phyloP scores from a whole-genome alignment of 306 rosid species.

The Elaeagnus macrophylla region DNA sequence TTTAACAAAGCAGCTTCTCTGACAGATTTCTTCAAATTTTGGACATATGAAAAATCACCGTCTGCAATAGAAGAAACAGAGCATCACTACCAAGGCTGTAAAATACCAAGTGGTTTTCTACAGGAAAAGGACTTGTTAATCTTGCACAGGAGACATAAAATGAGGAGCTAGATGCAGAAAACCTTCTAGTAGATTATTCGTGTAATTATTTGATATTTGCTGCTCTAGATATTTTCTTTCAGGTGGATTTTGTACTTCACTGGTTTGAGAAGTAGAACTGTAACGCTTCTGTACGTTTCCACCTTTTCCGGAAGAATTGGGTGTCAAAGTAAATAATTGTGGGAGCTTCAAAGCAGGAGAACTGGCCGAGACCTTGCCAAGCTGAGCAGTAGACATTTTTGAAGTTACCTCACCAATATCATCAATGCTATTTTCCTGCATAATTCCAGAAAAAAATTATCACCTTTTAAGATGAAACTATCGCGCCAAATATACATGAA shows the following conservation, averaged over 20 bases:
- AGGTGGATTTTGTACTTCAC: conserved; percentile 49
- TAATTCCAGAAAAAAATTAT: conserved; percentile 6
- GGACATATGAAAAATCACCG: conserved; percentile 43
- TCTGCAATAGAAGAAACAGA: conserved; percentile 32
- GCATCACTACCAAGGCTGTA: conserved; percentile 17
- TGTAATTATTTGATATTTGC: conserved; percentile 47
- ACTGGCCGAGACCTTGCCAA: conserved; percentile 77
- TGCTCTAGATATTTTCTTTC: conserved; percentile 55
- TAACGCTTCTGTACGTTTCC: conserved; percentile 71
- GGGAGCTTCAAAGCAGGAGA: conserved; percentile 85
- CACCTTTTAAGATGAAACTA: conserved; percentile 3
- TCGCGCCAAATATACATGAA: no score
- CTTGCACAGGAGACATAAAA: conserved; percentile 11
- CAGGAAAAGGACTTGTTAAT: conserved; percentile 10
- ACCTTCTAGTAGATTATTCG: conserved; percentile 65
- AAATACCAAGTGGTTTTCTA: neutral
- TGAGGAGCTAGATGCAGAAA: conserved; percentile 10
- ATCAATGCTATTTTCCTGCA: conserved; percentile 62
- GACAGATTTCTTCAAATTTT: conserved; percentile 77
- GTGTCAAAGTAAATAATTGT: conserved; percentile 80
- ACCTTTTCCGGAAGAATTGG: conserved; percentile 79
- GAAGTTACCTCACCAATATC: conserved; percentile 70
- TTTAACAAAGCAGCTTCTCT: conserved; percentile 85
- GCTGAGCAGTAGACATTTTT: conserved; percentile 63
- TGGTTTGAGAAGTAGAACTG: conserved; percentile 47